These are phyloP conservation scores for Cercospora sp. DNA, from an alignment of 2,329 filamentous ascomycete genomes.

Conservation along the genomic window DNA sequence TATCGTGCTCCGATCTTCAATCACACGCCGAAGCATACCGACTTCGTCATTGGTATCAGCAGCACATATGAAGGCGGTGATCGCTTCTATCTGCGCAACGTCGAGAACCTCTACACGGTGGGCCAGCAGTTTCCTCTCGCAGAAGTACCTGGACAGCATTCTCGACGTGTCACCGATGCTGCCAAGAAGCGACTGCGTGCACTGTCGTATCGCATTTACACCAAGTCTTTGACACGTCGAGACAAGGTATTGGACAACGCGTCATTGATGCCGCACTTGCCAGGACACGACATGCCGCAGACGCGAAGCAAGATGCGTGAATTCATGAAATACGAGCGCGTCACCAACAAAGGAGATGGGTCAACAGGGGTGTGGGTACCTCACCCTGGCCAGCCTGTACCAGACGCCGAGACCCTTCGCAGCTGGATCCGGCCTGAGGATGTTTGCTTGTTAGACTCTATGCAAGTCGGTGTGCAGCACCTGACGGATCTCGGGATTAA, in stretches of 20 bases:
- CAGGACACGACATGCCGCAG: slow-evolving; percentile 89
- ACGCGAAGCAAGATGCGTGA: slow-evolving; percentile 97
- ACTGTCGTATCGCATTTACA: slow-evolving; percentile 86
- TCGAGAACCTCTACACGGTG: slow-evolving; percentile 87
- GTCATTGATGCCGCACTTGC: slow-evolving; percentile 68
- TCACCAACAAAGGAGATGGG: slow-evolving; percentile 65
- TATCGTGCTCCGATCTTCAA: slow-evolving; percentile 92
- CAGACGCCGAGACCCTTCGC: slow-evolving; percentile 78
- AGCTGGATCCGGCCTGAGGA: slow-evolving; percentile 93
- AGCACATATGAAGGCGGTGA: slow-evolving; percentile 76
- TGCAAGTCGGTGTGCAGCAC: slow-evolving; percentile 92
- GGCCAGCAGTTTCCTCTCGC: slow-evolving; percentile 91
- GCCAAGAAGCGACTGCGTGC: slow-evolving; percentile 96
- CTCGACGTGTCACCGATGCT: slow-evolving; percentile 92
- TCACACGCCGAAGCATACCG: slow-evolving; percentile 72
- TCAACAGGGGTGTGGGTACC: slow-evolving; percentile 75
- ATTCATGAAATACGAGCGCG: slow-evolving; percentile 87
- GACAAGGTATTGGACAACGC: slow-evolving; percentile 73
- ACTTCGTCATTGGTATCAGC: slow-evolving; percentile 84
- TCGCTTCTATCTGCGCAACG: slow-evolving; percentile 79
- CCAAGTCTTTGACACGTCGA: slow-evolving; percentile 71
- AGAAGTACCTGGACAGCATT: slow-evolving; percentile 90
- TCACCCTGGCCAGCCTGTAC: slow-evolving; percentile 68
- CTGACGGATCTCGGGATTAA: slow-evolving; percentile 89
- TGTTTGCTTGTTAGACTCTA: slow-evolving; percentile 89